Percentiles rank a stretch among this genome's conserved stretches.
phyloP scores from a whole-genome alignment of 768 basidiomycete genomes.

The Hygrocybe punicea region DNA sequence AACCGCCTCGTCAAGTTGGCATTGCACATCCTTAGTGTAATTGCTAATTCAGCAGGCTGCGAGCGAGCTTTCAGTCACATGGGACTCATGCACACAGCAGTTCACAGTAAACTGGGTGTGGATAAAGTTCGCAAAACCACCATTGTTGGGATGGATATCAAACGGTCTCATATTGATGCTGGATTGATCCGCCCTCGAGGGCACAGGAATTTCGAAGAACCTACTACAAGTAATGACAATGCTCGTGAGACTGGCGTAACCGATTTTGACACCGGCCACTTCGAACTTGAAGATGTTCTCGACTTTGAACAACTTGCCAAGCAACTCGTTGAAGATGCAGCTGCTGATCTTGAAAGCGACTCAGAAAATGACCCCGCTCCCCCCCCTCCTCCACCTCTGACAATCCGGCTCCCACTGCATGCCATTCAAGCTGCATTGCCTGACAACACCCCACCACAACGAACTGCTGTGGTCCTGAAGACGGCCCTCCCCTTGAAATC shows the following conservation, averaged over 20 bases:
- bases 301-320: background rate
- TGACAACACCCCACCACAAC: background rate
- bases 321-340: background rate
- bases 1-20: constrained; percentile 20
- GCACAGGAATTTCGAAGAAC: constrained; percentile 6
- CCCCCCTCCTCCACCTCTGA: background rate
- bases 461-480: background rate
- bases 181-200: constrained; percentile 8
- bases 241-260: background rate
- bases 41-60: constrained; percentile 27
- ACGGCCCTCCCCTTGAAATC: constrained; percentile 5
- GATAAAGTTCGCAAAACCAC: constrained; percentile 19
- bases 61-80: constrained; percentile 28
- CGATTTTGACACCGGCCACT: background rate
- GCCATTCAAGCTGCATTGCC: background rate
- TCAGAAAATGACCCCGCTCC: background rate
- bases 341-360: background rate
- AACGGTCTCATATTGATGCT: constrained; percentile 13
- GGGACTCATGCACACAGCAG: constrained; percentile 23
- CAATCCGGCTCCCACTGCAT: background rate
- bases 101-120: constrained; percentile 9
- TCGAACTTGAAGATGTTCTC: background rate
- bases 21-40: constrained; percentile 23
- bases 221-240: background rate
- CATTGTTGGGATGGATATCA: constrained; percentile 20